Evolutionary conservation across 208 protist species (phyloP), one percentile per base, ranked within the genome.

Genomic region (Leishmania mexicana): DNA sequence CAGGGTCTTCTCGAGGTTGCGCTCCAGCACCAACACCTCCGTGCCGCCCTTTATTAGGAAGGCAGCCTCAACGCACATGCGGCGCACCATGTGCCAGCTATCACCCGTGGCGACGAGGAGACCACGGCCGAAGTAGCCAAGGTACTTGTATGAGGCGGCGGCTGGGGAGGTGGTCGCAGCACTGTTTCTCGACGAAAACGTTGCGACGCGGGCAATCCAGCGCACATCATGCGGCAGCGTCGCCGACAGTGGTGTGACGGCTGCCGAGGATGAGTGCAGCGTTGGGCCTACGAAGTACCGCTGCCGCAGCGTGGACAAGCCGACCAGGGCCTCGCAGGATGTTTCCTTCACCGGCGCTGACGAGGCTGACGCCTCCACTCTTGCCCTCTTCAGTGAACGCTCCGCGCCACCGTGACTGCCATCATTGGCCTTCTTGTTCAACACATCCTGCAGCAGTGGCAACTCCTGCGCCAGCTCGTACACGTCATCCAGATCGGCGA

Each of bases 1-100:
- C 28, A 98, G 85, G 68, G 85, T 89, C 80, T 90, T 92, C 84
- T 96, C 95, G 35, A 98, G 75, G 76, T 98, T 98, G 51, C 93
- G 92, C 79, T 95, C 86, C 54, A 98, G 78, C 54, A 95, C 78
- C 62, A 98, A 78, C 35, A 96, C 88, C 75, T 87, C 85, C 53
- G 83, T 42, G 78, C 86, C 85, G 3, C 83, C 90, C 31, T 80
- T 57, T 49, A 97, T 45, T 6, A 95, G 83, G 84, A 93, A 96
- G 6, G 95, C 93, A 17, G 87, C 92, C 80, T 96, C 92, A 8
- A 95, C 86, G 4, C 64, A 87, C 83, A 88, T 88, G 54, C 95
- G 92, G 8, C 84, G 62, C 65, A 90, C 74, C 93, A 96, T 97
- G 80, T 89, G 80, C 93, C 95, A 97, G 67, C 86, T 75, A 19